Percentiles rank a stretch among this genome's conserved stretches.
These are phyloP conservation scores for Boletus rubescentipes DNA, from an alignment of 768 basidiomycete genomes.

Conservation along the genomic window DNA sequence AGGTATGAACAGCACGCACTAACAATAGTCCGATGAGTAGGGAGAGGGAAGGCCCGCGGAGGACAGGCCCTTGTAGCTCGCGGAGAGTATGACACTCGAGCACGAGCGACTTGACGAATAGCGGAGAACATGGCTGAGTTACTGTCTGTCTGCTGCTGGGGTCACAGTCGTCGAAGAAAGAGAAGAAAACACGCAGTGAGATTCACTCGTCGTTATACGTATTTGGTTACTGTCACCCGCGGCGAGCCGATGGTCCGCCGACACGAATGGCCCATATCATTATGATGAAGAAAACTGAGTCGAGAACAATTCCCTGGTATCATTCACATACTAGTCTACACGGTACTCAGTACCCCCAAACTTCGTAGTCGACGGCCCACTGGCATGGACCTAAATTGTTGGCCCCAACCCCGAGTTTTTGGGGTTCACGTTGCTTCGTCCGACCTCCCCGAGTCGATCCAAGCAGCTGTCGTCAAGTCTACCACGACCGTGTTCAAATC, in stretches of 20 bases:
- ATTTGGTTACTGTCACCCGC: conserved; percentile 21
- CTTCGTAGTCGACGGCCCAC: too few species aligned
- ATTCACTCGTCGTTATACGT: conserved; percentile 2
- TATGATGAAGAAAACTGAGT: not conserved
- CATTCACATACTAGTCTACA: not conserved
- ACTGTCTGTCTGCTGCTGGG: not conserved
- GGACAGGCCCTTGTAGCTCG: not conserved
- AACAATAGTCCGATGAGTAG: conserved; percentile 23
- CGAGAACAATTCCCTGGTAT: not conserved
- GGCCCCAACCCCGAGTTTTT: not conserved
- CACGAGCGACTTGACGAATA: conserved; percentile 13
- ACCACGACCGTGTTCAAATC: not conserved
- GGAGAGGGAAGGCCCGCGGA: conserved; percentile 1
- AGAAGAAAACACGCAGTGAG: conserved; percentile 42
- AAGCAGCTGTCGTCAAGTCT: too few species aligned
- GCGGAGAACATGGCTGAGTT: conserved; percentile 19
- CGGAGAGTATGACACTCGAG: conserved; percentile 6
- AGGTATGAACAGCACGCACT: conserved; percentile 17
- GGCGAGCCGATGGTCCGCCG: conserved; percentile 5
- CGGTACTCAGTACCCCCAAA: not conserved
- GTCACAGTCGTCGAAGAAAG: conserved; percentile 24
- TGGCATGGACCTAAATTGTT: too few species aligned
- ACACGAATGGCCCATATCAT: too few species aligned
- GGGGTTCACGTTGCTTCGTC: not conserved
- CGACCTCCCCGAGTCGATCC: not conserved